These are phyloP conservation scores for Ophiostoma triangulosporum DNA, from an alignment of 2,329 filamentous ascomycete species.

Conservation along the genomic window DNA sequence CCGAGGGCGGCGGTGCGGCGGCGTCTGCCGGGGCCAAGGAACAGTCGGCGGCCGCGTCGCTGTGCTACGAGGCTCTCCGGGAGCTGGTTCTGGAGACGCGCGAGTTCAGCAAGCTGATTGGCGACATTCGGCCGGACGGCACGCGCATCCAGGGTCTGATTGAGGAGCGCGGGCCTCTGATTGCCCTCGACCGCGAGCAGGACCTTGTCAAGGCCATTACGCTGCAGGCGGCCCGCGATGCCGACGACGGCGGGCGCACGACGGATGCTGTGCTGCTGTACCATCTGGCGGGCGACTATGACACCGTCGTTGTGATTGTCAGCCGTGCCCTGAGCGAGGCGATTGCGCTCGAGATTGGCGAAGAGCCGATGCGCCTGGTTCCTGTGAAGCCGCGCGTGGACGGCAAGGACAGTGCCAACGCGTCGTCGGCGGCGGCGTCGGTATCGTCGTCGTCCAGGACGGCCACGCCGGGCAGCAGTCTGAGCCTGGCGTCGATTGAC, in stretches of 20 bases:
- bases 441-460: constrained; percentile 44
- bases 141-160: constrained; percentile 75
- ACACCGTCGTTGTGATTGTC: constrained; percentile 81
- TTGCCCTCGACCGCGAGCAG: constrained; percentile 64
- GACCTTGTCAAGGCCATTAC: constrained; percentile 90
- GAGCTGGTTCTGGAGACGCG: constrained; percentile 94
- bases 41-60: constrained; percentile 52
- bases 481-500: constrained; percentile 47
- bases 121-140: constrained; percentile 79
- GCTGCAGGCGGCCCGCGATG: constrained; percentile 77
- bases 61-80: constrained; percentile 85
- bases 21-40: constrained; percentile 32
- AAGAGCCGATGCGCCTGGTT: constrained; percentile 63
- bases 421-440: constrained; percentile 18
- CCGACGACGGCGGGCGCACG: constrained; percentile 84
- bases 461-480: constrained; percentile 39
- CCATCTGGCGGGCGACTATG: constrained; percentile 88
- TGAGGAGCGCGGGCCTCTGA: constrained; percentile 69
- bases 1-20: constrained; percentile 22
- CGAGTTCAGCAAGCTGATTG: constrained; percentile 86
- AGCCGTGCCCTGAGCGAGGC: constrained; percentile 84
- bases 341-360: constrained; percentile 72
- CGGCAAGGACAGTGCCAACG: constrained; percentile 19
- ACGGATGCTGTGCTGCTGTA: constrained; percentile 92
- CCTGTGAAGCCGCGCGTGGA: constrained; percentile 60